Evolutionary conservation across 768 basidiomycete genomes (phyloP).

Genomic region (Chalciporus piperatus): DNA sequence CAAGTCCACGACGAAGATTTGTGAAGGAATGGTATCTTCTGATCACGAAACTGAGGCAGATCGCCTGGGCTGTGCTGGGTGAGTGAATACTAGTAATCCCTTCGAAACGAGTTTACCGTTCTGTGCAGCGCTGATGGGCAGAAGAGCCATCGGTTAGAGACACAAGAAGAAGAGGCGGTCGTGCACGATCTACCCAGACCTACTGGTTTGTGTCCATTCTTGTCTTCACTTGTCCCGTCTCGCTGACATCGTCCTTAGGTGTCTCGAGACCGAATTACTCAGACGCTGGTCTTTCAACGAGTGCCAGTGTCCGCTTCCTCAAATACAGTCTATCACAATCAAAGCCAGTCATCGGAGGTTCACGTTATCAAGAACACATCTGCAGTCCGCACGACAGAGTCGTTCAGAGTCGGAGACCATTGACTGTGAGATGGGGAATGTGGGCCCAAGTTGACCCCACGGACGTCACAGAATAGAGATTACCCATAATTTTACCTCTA

Average conservation of each 20-base stretch:
- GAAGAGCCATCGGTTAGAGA: neutral
- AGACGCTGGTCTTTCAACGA: neutral
- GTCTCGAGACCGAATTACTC: neutral
- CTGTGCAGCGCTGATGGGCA: neutral
- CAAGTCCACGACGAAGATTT: no score
- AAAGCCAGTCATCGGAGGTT: neutral
- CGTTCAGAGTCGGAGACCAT: neutral
- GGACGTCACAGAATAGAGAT: conserved; percentile 1
- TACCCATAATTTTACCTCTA: neutral
- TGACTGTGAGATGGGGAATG: no score
- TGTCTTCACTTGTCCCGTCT: neutral
- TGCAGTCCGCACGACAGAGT: neutral
- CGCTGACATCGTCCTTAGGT: no score
- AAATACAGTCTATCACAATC: neutral
- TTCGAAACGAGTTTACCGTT: neutral
- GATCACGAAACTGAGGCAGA: neutral
- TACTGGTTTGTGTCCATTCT: neutral
- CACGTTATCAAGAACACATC: neutral
- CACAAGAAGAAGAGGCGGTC: neutral
- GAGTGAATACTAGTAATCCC: neutral
- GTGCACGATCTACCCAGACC: neutral
- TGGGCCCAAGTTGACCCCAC: no score
- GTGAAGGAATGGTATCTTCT: neutral
- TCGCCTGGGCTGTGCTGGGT: neutral
- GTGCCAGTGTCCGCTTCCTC: neutral